phyloP scores from a whole-genome alignment of 2,329 filamentous ascomycete genomes.

The Penicillium decumbens region DNA sequence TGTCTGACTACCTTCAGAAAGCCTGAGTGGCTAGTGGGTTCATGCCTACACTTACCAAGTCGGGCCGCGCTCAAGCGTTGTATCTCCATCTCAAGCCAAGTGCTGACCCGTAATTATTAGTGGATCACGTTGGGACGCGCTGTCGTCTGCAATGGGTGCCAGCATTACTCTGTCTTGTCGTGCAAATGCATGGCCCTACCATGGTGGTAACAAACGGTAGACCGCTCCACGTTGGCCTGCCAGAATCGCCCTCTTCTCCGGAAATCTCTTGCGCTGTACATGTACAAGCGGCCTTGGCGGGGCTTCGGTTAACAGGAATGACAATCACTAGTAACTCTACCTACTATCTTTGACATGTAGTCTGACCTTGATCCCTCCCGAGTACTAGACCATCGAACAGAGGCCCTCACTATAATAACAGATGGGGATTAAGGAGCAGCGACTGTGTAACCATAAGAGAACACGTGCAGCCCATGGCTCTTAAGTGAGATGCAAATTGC shows the following conservation, averaged over 20 bases:
- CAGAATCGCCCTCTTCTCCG: background rate
- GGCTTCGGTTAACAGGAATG: background rate
- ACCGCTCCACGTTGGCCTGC: background rate
- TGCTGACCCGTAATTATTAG: background rate
- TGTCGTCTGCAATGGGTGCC: background rate
- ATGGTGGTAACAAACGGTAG: background rate
- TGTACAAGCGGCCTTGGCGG: background rate
- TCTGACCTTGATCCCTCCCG: background rate
- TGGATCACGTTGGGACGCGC: background rate
- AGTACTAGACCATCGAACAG: background rate
- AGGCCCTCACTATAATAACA: constrained; percentile 11
- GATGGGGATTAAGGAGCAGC: background rate
- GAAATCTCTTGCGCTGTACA: background rate
- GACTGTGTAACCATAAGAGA: background rate
- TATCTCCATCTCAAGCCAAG: background rate
- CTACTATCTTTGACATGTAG: background rate
- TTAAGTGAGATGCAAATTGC: background rate
- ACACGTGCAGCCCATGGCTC: background rate
- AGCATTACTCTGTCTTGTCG: background rate
- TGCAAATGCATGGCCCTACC: background rate
- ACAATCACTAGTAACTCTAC: background rate
- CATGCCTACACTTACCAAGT: background rate
- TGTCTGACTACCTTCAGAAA: background rate
- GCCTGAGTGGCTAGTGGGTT: background rate
- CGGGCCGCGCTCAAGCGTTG: background rate